Percentiles rank a stretch among this genome's conserved stretches.
Conservation (phyloP, 768 basidiomycete species). For the Mycena rosella region DNA sequence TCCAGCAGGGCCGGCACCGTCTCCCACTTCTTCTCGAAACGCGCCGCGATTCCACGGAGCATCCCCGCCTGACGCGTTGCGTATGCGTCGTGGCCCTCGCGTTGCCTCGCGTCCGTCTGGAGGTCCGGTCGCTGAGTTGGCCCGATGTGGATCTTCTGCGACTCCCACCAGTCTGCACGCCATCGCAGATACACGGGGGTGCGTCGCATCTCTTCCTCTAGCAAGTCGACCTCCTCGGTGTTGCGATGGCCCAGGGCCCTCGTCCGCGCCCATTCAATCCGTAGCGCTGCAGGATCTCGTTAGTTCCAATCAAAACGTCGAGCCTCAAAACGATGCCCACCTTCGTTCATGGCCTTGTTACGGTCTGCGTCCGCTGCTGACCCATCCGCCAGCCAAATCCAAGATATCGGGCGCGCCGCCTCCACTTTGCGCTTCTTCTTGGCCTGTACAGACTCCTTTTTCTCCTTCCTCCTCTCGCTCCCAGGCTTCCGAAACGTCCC, state of each 20-base stretch:
- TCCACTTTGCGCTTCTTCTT: not conserved
- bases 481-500: slow-evolving; percentile 11
- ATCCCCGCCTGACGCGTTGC: too few relatives aligned
- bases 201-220: slow-evolving; percentile 32
- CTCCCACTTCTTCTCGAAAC: too few relatives aligned
- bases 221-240: slow-evolving; percentile 30
- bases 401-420: not conserved
- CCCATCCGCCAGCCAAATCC: slow-evolving; percentile 28
- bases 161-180: too few relatives aligned
- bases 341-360: slow-evolving; percentile 22
- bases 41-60: too few relatives aligned
- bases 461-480: slow-evolving; percentile 2
- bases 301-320: not conserved
- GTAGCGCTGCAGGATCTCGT: slow-evolving; percentile 3
- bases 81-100: too few relatives aligned
- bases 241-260: slow-evolving; percentile 14
- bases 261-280: slow-evolving; percentile 27
- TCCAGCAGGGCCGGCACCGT: too few relatives aligned
- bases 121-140: too few relatives aligned
- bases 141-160: too few relatives aligned
- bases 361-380: slow-evolving; percentile 16
- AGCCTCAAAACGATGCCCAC: not conserved
- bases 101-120: too few relatives aligned
- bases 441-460: not conserved
- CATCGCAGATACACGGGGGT: slow-evolving; percentile 9